phyloP scores from a whole-genome alignment of 2,329 filamentous ascomycete species.

The Coleophoma cylindrospora region DNA sequence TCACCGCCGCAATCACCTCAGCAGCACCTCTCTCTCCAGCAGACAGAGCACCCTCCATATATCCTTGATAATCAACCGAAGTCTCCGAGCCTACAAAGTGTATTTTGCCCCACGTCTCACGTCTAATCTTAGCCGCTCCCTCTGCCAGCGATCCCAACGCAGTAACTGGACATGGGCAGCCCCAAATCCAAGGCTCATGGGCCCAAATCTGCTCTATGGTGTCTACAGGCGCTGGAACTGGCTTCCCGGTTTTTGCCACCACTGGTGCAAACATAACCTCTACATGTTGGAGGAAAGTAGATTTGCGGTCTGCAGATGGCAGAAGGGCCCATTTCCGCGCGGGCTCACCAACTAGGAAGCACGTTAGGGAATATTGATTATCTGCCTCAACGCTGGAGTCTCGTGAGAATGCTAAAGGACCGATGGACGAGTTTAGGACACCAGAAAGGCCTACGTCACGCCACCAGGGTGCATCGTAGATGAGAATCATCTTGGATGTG shows the following conservation, averaged over 20 bases:
- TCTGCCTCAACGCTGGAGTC: no score
- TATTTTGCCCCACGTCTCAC: slow-evolving; percentile 30
- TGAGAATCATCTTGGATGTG: no score
- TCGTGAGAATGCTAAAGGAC: no score
- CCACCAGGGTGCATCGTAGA: no score
- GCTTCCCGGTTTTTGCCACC: slow-evolving; percentile 37
- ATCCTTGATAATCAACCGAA: slow-evolving; percentile 42
- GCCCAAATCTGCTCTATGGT: slow-evolving; percentile 12
- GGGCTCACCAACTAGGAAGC: no score
- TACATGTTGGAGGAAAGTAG: no score
- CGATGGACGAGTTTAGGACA: no score
- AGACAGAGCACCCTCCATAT: slow-evolving; percentile 44
- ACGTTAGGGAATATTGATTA: no score
- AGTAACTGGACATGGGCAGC: slow-evolving; percentile 28
- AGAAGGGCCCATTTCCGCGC: no score
- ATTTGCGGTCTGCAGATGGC: no score
- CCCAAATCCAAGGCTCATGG: slow-evolving; percentile 25
- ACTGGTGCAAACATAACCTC: no score
- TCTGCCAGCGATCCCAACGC: slow-evolving; percentile 25
- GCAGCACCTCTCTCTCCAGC: slow-evolving; percentile 37
- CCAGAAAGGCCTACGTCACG: no score
- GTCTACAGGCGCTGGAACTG: slow-evolving; percentile 12
- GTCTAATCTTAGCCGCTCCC: slow-evolving; percentile 22
- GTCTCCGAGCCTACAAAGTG: slow-evolving; percentile 47
- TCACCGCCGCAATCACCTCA: slow-evolving; percentile 28